Evolutionary conservation across 2,329 filamentous ascomycete species (phyloP).

Genomic region (Ceratocystis diversiconidia): DNA sequence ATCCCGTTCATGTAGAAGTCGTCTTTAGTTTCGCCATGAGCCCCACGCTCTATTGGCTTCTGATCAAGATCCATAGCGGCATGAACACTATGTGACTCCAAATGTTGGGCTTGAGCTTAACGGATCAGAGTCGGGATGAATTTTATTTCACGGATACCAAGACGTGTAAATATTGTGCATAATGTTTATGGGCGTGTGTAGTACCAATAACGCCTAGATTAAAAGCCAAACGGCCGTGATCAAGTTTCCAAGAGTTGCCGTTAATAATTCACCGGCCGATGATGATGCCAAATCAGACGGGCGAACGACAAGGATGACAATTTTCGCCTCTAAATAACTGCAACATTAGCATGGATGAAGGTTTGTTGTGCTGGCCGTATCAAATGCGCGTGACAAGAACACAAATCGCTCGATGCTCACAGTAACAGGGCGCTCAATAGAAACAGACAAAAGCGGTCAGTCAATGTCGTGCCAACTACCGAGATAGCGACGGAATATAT

Average conservation of each 20-base stretch:
- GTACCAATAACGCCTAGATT: no score
- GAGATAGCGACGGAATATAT: neutral
- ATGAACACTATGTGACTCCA: neutral
- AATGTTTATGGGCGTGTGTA: no score
- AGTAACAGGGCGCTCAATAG: neutral
- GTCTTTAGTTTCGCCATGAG: neutral
- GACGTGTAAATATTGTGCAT: no score
- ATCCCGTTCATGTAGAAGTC: neutral
- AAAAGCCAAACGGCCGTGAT: no score
- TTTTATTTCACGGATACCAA: no score
- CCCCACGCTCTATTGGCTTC: neutral
- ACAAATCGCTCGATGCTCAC: neutral
- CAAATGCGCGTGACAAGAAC: neutral
- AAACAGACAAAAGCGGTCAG: neutral
- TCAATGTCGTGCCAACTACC: neutral
- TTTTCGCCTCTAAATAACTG: neutral
- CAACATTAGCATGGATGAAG: neutral
- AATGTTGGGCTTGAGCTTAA: neutral
- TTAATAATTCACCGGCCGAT: no score
- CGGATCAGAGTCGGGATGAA: neutral
- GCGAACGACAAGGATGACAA: neutral
- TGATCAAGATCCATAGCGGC: neutral
- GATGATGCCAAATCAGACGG: neutral
- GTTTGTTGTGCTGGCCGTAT: neutral
- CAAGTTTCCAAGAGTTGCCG: no score